Evolutionary conservation across 768 basidiomycete species (phyloP).

Genomic region (Multifurca ochricompacta): DNA sequence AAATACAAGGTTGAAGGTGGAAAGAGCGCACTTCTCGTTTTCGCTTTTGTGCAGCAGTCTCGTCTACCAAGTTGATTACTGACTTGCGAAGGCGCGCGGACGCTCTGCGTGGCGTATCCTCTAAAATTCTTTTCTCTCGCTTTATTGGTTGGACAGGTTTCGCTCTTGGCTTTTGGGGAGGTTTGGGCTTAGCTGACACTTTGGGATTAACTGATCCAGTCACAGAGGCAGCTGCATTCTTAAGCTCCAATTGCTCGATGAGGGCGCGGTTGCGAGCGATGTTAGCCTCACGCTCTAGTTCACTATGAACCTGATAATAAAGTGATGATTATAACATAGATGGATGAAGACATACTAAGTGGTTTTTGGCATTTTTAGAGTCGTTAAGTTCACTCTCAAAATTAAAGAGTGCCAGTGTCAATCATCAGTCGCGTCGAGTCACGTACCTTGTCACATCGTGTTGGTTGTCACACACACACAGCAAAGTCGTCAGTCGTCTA

Average conservation of each 20-base stretch:
- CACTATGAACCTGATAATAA: slow-evolving; percentile 30
- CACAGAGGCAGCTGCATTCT: slow-evolving; percentile 44
- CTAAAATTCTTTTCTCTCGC: slow-evolving; percentile 38
- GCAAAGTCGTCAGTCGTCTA: neutral
- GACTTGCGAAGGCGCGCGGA: slow-evolving; percentile 51
- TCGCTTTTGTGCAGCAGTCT: slow-evolving; percentile 54
- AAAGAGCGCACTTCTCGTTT: slow-evolving; percentile 50
- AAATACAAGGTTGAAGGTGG: neutral
- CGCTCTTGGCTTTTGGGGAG: slow-evolving; percentile 34
- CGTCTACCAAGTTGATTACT: slow-evolving; percentile 51
- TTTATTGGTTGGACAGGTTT: slow-evolving; percentile 59
- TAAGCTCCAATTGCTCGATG: slow-evolving; percentile 62
- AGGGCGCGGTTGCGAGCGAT: slow-evolving; percentile 74
- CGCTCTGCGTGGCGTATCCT: slow-evolving; percentile 49
- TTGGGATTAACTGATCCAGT: slow-evolving; percentile 36
- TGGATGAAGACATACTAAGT: slow-evolving; percentile 17
- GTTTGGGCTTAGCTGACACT: slow-evolving; percentile 17
- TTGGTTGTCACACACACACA: neutral
- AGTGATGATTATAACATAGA: too few relatives aligned
- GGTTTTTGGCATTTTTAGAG: slow-evolving; percentile 17
- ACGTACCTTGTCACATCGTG: neutral
- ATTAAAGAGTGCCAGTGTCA: too few relatives aligned
- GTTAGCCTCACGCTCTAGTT: slow-evolving; percentile 70
- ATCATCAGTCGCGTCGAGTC: slow-evolving; percentile 13
- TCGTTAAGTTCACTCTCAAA: too few relatives aligned